phyloP scores from a whole-genome alignment of 352 stramenopile genomes.

The Phytophthora multivora region DNA sequence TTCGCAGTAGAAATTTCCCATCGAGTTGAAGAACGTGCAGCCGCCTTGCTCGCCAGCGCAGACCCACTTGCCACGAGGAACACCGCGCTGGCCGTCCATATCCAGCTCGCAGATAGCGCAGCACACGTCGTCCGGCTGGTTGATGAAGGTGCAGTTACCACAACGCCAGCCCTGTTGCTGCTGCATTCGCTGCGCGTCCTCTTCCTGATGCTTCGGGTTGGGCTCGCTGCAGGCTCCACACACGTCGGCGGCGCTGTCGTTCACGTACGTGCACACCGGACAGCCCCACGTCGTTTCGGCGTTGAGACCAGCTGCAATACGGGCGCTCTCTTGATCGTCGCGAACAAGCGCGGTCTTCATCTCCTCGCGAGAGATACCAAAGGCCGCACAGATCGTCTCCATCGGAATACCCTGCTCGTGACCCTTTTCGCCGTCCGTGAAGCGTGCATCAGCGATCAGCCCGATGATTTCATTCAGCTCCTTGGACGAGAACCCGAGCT shows the following conservation, averaged over 20 bases:
- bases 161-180: conserved; percentile 78
- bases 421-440: conserved; percentile 46
- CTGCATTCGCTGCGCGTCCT: conserved; percentile 33
- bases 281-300: conserved; percentile 58
- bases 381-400: conserved; percentile 74
- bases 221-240: conserved; percentile 73
- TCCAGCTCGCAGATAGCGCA: conserved; percentile 87
- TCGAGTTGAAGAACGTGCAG: conserved; percentile 89
- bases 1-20: conserved; percentile 88
- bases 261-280: conserved; percentile 82
- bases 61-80: conserved; percentile 86
- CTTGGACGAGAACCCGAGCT: conserved; percentile 79
- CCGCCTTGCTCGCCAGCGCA: conserved; percentile 83
- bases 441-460: conserved; percentile 63
- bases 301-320: conserved; percentile 14
- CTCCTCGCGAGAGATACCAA: conserved; percentile 57
- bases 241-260: conserved; percentile 41
- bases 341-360: conserved; percentile 59
- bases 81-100: conserved; percentile 75
- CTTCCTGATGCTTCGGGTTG: conserved; percentile 46
- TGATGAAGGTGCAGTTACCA: conserved; percentile 88
- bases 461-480: conserved; percentile 87
- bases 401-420: conserved; percentile 48
- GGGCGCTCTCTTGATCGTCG: conserved; percentile 45
- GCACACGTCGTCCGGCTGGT: conserved; percentile 67